Base-by-base conservation (phyloP, 1,284 basidiomycete genomes). In the Anthracocystis panici-leucophaei region DNA sequence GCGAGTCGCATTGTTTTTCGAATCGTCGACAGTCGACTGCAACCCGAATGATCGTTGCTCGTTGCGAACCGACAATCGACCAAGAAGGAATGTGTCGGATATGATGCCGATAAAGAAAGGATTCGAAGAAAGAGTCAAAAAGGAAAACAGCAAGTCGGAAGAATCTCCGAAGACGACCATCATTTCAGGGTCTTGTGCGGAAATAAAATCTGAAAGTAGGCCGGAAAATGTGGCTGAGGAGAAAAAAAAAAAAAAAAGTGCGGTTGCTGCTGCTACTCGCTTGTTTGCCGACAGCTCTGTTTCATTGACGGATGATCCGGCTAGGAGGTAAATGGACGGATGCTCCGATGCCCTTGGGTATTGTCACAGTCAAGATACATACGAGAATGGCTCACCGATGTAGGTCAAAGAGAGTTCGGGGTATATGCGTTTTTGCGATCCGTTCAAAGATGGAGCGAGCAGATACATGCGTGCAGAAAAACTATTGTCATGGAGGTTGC, bases 61-160 rank as follows among this genome's bases (percentile, higher is more conserved):
- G 48, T 27, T 25, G 45, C 27, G 45, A 46, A 10, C 45, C 27
- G 46, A 29, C 46, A 25, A 48, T 48, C 27, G 46, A 23, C 27
- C 21, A 25, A 16, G 12, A 38, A 38, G 35, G 35, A 38, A 27
- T n/a, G 48, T 5, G 48, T 49, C 48, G 48, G n/a, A 11, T 27
- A 18, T 49, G 8, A 27, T 31, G 8, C 46, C 33, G 33, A 9
- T 33, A 11, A 6, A 33, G 33, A 33, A 33, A 33, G 33, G 33
- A 33, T 33, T 33, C 33, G 33, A 33, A 33, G 46, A 48, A 18
- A 48, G 46, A 12, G 27, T 10, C 9, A n/a, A 16, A 48, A 31
- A 18, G 5, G 11, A n/a, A 44, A n/a, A n/a, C n/a, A 3, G 29
- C 16, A 33, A 50, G 12, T 50, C 49, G 31, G 49, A 50, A 21